phyloP scores from a whole-genome alignment of 495 filamentous ascomycete species.

The Darksidea phi region DNA sequence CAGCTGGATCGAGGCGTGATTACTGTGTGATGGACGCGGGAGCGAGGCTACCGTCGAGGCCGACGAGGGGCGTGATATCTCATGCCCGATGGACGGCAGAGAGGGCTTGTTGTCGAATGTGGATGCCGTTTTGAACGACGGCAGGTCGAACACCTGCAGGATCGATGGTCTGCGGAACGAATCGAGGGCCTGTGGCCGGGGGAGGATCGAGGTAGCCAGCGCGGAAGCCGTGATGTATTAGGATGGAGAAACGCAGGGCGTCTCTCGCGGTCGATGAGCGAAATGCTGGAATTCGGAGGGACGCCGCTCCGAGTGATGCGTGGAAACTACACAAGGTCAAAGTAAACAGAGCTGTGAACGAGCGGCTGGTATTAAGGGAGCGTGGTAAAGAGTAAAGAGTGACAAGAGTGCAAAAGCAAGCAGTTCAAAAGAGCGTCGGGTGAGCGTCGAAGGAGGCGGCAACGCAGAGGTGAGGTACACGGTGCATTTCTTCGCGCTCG shows the following conservation, averaged over 20 bases:
- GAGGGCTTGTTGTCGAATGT: constrained; percentile 30
- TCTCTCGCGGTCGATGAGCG: constrained; percentile 23
- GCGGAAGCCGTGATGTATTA: constrained; percentile 36
- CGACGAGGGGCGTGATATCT: constrained; percentile 45
- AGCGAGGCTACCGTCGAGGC: constrained; percentile 44
- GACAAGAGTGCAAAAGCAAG: constrained; percentile 9
- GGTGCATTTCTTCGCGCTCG: constrained; percentile 27
- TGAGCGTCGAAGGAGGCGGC: constrained; percentile 17
- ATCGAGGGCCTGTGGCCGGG: constrained; percentile 36
- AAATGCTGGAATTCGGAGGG: constrained; percentile 5
- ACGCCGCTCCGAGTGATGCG: neutral
- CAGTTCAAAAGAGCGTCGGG: constrained; percentile 21
- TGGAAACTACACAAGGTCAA: neutral
- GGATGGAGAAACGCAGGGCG: constrained; percentile 35
- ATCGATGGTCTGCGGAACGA: constrained; percentile 33
- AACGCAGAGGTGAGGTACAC: constrained; percentile 16
- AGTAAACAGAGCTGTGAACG: neutral
- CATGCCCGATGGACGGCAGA: constrained; percentile 37
- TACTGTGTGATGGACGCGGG: constrained; percentile 43
- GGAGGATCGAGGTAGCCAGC: constrained; percentile 34
- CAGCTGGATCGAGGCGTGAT: constrained; percentile 50
- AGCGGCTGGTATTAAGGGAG: constrained; percentile 1
- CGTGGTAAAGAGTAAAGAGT: neutral
- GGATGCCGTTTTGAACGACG: constrained; percentile 35
- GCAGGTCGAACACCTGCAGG: constrained; percentile 36